Conservation (phyloP, 345 rosid species). For the Triadica sebifera region DNA sequence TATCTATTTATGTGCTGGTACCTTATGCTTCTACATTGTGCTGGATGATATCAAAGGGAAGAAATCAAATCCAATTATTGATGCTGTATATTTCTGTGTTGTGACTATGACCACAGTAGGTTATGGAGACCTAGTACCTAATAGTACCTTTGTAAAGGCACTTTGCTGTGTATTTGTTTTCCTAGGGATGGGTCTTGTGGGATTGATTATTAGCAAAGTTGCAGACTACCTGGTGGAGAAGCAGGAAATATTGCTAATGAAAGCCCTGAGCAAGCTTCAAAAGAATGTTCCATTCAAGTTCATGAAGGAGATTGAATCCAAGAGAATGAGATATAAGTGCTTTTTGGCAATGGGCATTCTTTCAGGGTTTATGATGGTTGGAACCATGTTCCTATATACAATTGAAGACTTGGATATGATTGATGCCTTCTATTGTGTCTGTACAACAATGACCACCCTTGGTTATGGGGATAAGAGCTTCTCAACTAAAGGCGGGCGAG, state of each 20-base stretch:
- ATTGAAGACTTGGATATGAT: conserved; percentile 46
- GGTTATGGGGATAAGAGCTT: conserved; percentile 85
- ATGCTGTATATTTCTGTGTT: conserved; percentile 67
- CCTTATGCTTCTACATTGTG: conserved; percentile 50
- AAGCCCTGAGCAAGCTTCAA: conserved; percentile 47
- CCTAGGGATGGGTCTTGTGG: conserved; percentile 65
- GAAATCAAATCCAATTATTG: conserved; percentile 56
- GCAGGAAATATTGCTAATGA: conserved; percentile 69
- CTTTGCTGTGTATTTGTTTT: conserved; percentile 74
- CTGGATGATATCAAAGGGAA: conserved; percentile 54
- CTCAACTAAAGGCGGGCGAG: conserved; percentile 47
- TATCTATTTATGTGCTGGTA: conserved; percentile 52
- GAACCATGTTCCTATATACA: conserved; percentile 38
- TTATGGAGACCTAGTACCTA: conserved; percentile 88
- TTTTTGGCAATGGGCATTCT: conserved; percentile 38
- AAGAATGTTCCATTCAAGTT: too few relatives aligned
- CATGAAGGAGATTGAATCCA: conserved; percentile 47
- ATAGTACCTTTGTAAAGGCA: conserved; percentile 40
- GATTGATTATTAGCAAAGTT: conserved; percentile 54
- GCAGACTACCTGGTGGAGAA: conserved; percentile 78
- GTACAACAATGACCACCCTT: conserved; percentile 71
- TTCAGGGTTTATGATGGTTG: conserved; percentile 41
- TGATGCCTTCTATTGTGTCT: conserved; percentile 75
- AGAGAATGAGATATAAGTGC: conserved; percentile 51
- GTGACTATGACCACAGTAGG: conserved; percentile 96